A percentile compares a stretch with the other conserved stretches of the same genome.
Evolutionary conservation across 257 asterid species (phyloP).

Genomic region (Capsicum baccatum): DNA sequence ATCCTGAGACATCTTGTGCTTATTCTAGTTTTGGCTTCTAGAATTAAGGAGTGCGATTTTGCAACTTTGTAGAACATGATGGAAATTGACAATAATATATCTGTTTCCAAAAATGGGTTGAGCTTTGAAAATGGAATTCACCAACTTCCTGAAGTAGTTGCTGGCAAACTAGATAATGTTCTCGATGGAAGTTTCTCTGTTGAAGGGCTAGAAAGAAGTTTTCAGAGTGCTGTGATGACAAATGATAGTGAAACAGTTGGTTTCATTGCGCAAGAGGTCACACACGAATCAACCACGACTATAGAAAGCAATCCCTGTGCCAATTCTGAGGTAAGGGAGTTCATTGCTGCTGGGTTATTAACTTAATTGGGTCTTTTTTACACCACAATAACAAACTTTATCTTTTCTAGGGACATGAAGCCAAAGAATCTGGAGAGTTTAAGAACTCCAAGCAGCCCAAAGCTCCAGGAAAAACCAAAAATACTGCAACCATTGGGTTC

Average conservation of each 20-base stretch:
- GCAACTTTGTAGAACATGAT: slow-evolving; percentile 31
- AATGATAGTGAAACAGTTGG: slow-evolving; percentile 34
- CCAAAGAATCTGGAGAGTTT: slow-evolving; percentile 22
- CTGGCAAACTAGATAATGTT: slow-evolving; percentile 34
- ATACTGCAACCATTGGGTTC: slow-evolving; percentile 24
- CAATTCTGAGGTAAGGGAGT: slow-evolving; percentile 37
- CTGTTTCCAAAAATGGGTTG: slow-evolving; percentile 37
- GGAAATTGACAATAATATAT: slow-evolving; percentile 38
- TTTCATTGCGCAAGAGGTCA: slow-evolving; percentile 24
- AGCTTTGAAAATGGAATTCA: slow-evolving; percentile 44
- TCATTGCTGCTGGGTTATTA: not conserved
- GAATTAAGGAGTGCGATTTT: slow-evolving; percentile 18
- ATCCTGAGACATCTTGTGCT: not conserved
- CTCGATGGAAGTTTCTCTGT: slow-evolving; percentile 32
- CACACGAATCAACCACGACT: slow-evolving; percentile 25
- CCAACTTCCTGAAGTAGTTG: slow-evolving; percentile 35
- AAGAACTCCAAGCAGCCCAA: slow-evolving; percentile 35
- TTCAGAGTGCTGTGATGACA: slow-evolving; percentile 32
- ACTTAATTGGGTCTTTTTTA: slow-evolving; percentile 5
- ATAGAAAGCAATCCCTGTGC: slow-evolving; percentile 34
- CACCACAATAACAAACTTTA: not conserved
- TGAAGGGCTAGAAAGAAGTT: slow-evolving; percentile 31
- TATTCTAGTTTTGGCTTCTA: slow-evolving; percentile 13
- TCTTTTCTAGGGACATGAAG: slow-evolving; percentile 36
- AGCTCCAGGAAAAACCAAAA: slow-evolving; percentile 36